Evolutionary conservation across 2,329 filamentous ascomycete genomes (phyloP), one percentile per base, ranked within the genome.

Genomic region (Trichophyton mentagrophytes): DNA sequence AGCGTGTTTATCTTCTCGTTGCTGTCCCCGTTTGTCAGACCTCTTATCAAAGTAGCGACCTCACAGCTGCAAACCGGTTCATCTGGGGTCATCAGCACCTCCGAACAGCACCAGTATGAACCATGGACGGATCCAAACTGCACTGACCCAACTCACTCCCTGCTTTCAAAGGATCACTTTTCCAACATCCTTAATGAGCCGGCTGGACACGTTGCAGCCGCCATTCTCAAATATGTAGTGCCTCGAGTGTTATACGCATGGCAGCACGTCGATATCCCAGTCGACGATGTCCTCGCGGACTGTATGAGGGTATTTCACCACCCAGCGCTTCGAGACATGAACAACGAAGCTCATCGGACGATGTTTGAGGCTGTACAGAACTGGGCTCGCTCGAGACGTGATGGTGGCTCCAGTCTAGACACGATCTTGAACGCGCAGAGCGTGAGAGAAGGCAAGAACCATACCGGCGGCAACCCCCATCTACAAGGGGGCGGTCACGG

Each of bases 1-100:
- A 96, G 92, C 0, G 81, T 96, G 5, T 97, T 97, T 71, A 84
- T 99, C 58, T 82, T 99, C 64, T 91, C 90, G 4, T 82, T 99
- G 1, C 80, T 99, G 17, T 89, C 93, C 0, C 93, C 93, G 0
- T 97, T 95, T 72, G 82, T 99, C 64, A 85, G 90, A 61, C 93
- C 93, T 9, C 87, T 99, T 70, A 96, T 99, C 73, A 87, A 86
- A 59, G 84, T 88, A 59, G 90, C 92, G 3, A 92, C 90, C 22
- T 85, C 91, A 69, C 83, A 85, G 38, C 79, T 99, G 27, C 95
- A 97, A 75, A 82, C 86, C 25, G 92, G 93, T 3, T 96, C 90
- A 8, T 87, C 88, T 0, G 82, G 84, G 0, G 83, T 87, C 27
- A 78, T 87, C 40, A 78, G 77, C 62, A 81, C 87, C 57, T 89